Conservation (phyloP, 2,329 filamentous ascomycete genomes). For the Aureobasidium sp. region DNA sequence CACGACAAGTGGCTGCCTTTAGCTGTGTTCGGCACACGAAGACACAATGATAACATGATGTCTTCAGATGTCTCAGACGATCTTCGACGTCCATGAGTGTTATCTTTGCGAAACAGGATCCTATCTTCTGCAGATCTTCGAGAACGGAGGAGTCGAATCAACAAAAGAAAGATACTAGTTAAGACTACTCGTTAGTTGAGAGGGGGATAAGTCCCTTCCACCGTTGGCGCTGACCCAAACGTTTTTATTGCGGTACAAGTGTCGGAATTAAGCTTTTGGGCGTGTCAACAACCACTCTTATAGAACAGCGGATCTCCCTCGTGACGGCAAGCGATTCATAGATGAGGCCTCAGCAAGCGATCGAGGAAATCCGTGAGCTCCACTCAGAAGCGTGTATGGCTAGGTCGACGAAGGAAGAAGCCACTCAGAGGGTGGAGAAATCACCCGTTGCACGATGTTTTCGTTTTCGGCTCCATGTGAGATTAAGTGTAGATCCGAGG, state of each 20-base stretch:
- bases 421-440: not conserved
- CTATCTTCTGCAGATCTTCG: not conserved
- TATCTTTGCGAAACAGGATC: not conserved
- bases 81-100: not conserved
- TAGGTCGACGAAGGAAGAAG: not conserved
- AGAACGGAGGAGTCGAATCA: not conserved
- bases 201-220: not conserved
- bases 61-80: not conserved
- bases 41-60: conserved; percentile 2
- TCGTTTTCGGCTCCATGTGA: not conserved
- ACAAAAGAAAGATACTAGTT: not conserved
- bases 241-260: not conserved
- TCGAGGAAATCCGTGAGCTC: not conserved
- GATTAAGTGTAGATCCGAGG: not conserved
- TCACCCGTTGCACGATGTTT: not conserved
- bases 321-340: too few relatives aligned
- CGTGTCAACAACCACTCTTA: not conserved
- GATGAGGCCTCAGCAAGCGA: not conserved
- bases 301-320: too few relatives aligned
- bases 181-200: not conserved
- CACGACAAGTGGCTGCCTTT: not conserved
- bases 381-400: not conserved
- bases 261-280: not conserved
- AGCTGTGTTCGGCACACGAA: not conserved
- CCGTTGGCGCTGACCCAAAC: not conserved